phyloP scores from a whole-genome alignment of 2,329 filamentous ascomycete genomes.

The Tolypocladium sp. region DNA sequence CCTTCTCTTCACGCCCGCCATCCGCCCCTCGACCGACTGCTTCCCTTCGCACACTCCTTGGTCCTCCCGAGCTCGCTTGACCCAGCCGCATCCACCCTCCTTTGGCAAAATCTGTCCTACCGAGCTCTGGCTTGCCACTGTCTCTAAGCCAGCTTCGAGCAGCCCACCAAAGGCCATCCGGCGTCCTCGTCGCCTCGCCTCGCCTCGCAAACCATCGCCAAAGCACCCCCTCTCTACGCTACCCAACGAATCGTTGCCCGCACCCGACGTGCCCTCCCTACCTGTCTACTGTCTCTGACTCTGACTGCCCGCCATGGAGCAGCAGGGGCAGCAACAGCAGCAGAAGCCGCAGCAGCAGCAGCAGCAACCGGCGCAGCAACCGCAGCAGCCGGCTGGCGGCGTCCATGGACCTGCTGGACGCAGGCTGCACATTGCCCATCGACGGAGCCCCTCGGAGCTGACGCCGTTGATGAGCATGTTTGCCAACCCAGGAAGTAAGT shows the following conservation, averaged over 20 bases:
- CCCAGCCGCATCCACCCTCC: constrained; percentile 23
- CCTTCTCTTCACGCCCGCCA: constrained; percentile 30
- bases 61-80: constrained; percentile 20
- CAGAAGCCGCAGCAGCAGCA: constrained; percentile 18
- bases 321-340: constrained; percentile 35
- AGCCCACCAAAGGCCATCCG: background rate
- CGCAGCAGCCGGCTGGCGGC: constrained; percentile 42
- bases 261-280: constrained; percentile 32
- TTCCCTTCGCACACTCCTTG: constrained; percentile 29
- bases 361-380: constrained; percentile 39
- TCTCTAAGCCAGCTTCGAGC: constrained; percentile 8
- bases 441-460: constrained; percentile 92
- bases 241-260: constrained; percentile 12
- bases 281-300: constrained; percentile 25
- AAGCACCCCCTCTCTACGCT: constrained; percentile 7
- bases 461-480: constrained; percentile 96
- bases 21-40: constrained; percentile 23
- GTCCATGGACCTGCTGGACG: constrained; percentile 71
- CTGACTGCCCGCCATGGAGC: constrained; percentile 49
- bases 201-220: background rate
- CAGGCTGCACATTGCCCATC: constrained; percentile 92
- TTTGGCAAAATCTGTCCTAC: constrained; percentile 24
- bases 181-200: background rate
- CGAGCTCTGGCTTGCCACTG: constrained; percentile 9
- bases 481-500: constrained; percentile 55